Percentiles rank a stretch among this genome's conserved stretches.
Evolutionary conservation across 2,329 filamentous ascomycete genomes (phyloP).

Genomic region (Tolypocladium guangdongense): DNA sequence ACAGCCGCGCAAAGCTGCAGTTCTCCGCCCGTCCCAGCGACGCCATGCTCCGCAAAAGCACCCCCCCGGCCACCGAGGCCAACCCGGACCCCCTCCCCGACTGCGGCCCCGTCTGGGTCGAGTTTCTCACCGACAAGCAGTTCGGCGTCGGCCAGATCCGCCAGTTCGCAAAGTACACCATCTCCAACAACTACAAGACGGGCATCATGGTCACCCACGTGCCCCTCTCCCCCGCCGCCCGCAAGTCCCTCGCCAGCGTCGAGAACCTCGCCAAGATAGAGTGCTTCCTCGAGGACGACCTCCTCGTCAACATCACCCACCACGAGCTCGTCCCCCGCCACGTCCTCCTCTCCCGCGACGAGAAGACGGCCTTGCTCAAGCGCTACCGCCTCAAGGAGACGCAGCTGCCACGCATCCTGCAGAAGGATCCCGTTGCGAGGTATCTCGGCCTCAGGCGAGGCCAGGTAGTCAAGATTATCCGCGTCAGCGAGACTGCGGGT

Average conservation of each 20-base stretch:
- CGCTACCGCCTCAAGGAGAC: slow-evolving; percentile 95
- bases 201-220: slow-evolving; percentile 84
- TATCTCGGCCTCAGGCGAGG: slow-evolving; percentile 85
- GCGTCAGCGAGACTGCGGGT: slow-evolving; percentile 89
- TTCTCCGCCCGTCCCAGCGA: slow-evolving; percentile 81
- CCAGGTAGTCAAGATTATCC: slow-evolving; percentile 96
- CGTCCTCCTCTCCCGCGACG: slow-evolving; percentile 77
- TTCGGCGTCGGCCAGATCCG: slow-evolving; percentile 92
- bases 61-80: slow-evolving; percentile 54
- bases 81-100: slow-evolving; percentile 62
- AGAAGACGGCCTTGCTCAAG: slow-evolving; percentile 77
- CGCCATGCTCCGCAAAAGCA: slow-evolving; percentile 77
- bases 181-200: slow-evolving; percentile 70
- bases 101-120: slow-evolving; percentile 83
- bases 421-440: slow-evolving; percentile 82
- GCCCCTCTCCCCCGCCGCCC: slow-evolving; percentile 72
- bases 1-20: slow-evolving; percentile 70
- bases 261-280: slow-evolving; percentile 73
- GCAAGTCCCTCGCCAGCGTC: slow-evolving; percentile 74
- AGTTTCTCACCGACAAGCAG: slow-evolving; percentile 71
- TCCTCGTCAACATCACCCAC: slow-evolving; percentile 95
- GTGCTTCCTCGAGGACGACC: slow-evolving; percentile 89
- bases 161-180: slow-evolving; percentile 73
- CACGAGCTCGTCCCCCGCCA: slow-evolving; percentile 95
- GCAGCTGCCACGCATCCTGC: slow-evolving; percentile 84